Conservation (phyloP, 2,329 filamentous ascomycete genomes). For the Thermoascus crustaceus region DNA sequence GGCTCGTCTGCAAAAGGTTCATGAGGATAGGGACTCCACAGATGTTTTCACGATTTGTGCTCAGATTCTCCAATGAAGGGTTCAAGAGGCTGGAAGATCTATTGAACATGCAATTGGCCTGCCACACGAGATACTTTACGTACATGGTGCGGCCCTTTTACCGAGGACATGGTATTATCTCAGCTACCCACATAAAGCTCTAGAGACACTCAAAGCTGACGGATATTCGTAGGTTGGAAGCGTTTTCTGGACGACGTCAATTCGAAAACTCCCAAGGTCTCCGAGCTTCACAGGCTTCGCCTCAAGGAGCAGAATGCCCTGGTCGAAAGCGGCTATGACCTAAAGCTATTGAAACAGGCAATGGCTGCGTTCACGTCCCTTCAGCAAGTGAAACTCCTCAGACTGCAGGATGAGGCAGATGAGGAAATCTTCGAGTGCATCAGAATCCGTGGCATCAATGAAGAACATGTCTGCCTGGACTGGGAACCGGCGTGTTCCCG, state of each 20-base stretch:
- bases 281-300: slow-evolving; percentile 22
- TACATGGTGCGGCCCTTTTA: slow-evolving; percentile 36
- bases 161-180: slow-evolving; percentile 28
- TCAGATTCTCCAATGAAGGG: slow-evolving; percentile 28
- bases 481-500: slow-evolving; percentile 58
- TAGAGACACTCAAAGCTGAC: no score
- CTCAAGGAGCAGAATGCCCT: slow-evolving; percentile 38
- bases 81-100: slow-evolving; percentile 28
- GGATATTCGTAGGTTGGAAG: slow-evolving; percentile 23
- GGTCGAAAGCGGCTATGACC: slow-evolving; percentile 44
- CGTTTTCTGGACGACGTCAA: slow-evolving; percentile 15
- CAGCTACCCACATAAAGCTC: not conserved
- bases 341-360: slow-evolving; percentile 45
- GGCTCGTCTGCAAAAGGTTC: slow-evolving; percentile 34
- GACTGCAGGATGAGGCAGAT: slow-evolving; percentile 53
- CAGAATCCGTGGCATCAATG: slow-evolving; percentile 37
- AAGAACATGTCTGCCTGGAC: slow-evolving; percentile 43
- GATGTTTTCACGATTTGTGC: slow-evolving; percentile 29
- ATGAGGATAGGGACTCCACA: slow-evolving; percentile 32
- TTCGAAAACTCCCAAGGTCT: slow-evolving; percentile 14
- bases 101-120: slow-evolving; percentile 28
- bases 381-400: slow-evolving; percentile 57
- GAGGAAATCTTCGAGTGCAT: slow-evolving; percentile 46
- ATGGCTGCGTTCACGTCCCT: slow-evolving; percentile 52
- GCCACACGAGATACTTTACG: slow-evolving; percentile 30